A percentile compares a stretch with the other conserved stretches of the same genome.
phyloP scores from a whole-genome alignment of 257 asterid species.

The Solanum virginianum region DNA sequence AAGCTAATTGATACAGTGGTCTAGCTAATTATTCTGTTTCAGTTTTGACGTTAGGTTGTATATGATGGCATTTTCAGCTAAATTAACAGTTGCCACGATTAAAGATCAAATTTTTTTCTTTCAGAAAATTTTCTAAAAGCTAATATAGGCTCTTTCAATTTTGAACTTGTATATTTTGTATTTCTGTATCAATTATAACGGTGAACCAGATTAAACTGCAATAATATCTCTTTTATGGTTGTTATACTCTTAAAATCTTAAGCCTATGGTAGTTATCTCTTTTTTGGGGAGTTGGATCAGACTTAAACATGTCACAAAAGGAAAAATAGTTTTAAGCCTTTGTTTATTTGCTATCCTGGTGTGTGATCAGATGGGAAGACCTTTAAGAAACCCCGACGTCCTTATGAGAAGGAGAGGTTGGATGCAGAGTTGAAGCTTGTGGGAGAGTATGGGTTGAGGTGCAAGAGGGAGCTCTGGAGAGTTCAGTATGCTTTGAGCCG shows the following conservation, averaged over 20 bases:
- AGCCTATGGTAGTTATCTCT: not conserved
- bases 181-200: not conserved
- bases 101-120: not conserved
- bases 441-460: constrained; percentile 74
- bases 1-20: not conserved
- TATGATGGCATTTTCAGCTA: not conserved
- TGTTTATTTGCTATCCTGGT: not conserved
- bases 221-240: not conserved
- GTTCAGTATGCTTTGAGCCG: constrained; percentile 87
- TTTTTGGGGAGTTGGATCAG: not conserved
- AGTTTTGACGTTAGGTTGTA: not conserved
- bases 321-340: not conserved
- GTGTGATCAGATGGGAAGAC: constrained; percentile 62
- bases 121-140: not conserved
- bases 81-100: not conserved
- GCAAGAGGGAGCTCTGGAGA: constrained; percentile 93
- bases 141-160: not conserved
- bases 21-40: not conserved
- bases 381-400: constrained; percentile 84
- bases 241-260: not conserved
- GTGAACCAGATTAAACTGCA: not conserved
- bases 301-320: not conserved
- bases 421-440: constrained; percentile 86
- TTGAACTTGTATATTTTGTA: not conserved
- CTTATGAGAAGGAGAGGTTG: constrained; percentile 81